Base-by-base conservation (phyloP, 768 basidiomycete species). In the Pulveroboletus ravenelii region DNA sequence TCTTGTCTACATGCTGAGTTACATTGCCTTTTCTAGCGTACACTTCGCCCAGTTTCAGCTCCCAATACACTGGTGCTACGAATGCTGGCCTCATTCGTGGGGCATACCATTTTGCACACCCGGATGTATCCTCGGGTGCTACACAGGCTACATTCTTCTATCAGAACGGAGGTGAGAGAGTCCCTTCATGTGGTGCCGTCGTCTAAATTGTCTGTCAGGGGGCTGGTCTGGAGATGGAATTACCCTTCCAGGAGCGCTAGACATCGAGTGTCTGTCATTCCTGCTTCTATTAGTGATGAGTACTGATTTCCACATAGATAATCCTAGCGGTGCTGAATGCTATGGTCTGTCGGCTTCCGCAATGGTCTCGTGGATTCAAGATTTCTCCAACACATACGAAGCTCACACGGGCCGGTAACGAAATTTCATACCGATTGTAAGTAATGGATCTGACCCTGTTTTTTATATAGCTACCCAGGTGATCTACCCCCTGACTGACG, bases 301-400 rank as follows among this genome's bases (percentile, higher is more conserved):
- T 18, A 20, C 51, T 56, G 10, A 46, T 37, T 2, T n/a, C 7
- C 17, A 14, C 3, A 39, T 51, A 84, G 80, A 79, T 51, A 78
- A 78, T 58, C 77, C 80, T 6, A 63, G 65, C 55, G 78, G 78
- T 18, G 71, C 70, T 6, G 69, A 69, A 40, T 85, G 82, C 64
- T 84, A 81, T 54, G 82, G 74, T 13, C 56, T 80, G 59, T 76
- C 72, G 45, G 63, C 74, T 7, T 55, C 80, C 5, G 61, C 70
- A 5, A 84, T 86, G 82, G 81, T 82, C n/a, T 60, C 74, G 14
- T 85, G 84, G 82, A 72, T 87, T 43, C 52, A 64, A 27, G 78
- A 79, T 60, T 86, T 86, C 67, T 82, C 82, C 2, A 63, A 74
- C 59, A 83, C 83, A 0, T 85, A 84, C 56, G 57, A 80, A 14